Conservation (phyloP, 169 alveolate species). For the Plasmodium fragile region DNA sequence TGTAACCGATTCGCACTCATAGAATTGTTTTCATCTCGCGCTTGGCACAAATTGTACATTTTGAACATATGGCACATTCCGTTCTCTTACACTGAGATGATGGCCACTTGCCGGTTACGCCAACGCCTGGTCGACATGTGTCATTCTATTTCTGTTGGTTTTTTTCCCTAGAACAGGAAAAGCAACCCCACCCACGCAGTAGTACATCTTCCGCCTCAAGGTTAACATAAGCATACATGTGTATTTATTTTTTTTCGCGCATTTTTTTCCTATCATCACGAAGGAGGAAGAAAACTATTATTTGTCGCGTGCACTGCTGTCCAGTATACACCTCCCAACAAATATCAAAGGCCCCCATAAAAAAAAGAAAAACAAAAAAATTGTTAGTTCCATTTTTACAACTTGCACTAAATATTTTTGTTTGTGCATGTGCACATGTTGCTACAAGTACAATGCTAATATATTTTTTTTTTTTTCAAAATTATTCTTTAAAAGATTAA, state of each 20-base stretch:
- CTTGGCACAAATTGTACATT: neutral
- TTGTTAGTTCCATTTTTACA: neutral
- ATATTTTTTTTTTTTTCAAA: neutral
- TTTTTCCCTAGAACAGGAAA: neutral
- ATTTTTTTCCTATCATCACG: neutral
- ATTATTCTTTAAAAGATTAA: neutral
- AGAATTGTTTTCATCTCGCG: neutral
- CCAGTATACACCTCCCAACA: neutral
- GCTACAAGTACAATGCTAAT: neutral
- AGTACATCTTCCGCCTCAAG: neutral
- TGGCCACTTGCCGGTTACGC: neutral
- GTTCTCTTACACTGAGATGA: neutral
- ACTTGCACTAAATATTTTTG: neutral
- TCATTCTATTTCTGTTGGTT: neutral
- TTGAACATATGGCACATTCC: neutral
- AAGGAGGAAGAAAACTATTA: neutral
- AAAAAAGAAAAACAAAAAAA: neutral
- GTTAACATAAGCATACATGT: neutral
- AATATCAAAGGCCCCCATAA: neutral
- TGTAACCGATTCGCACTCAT: neutral
- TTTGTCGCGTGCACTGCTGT: neutral
- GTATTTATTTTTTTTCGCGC: neutral
- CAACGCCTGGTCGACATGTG: neutral
- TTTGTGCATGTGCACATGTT: neutral
- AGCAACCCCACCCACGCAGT: neutral